These are phyloP conservation scores for Neurospora sp. DNA, from an alignment of 495 filamentous ascomycete species.

Conservation along the genomic window DNA sequence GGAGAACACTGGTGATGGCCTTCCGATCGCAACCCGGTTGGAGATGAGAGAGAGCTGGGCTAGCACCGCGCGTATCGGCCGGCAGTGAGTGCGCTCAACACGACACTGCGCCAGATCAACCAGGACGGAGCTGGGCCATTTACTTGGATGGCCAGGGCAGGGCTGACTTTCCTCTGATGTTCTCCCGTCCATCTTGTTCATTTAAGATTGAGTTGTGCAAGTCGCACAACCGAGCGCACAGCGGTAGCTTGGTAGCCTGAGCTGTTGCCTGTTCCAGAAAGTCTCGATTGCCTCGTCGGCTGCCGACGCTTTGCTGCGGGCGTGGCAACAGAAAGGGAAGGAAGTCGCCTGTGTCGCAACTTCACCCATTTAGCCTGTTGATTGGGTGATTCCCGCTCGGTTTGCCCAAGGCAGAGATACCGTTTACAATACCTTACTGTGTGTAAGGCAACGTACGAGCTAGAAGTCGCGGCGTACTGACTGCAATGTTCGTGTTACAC, in stretches of 20 bases:
- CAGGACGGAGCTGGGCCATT: neutral
- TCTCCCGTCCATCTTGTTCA: neutral
- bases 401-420: neutral
- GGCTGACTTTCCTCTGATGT: neutral
- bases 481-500: neutral
- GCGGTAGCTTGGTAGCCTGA: neutral
- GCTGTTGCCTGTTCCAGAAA: neutral
- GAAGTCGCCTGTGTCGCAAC: neutral
- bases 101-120: neutral
- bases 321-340: neutral
- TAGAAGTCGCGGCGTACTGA: neutral
- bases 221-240: neutral
- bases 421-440: neutral
- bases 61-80: neutral
- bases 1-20: neutral
- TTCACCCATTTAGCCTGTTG: neutral
- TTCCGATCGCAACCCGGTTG: neutral
- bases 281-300: neutral
- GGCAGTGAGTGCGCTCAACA: neutral
- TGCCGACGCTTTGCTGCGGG: neutral
- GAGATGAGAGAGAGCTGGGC: neutral
- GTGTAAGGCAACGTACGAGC: neutral
- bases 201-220: neutral
- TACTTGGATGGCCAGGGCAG: neutral
- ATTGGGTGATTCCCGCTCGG: neutral